Percentiles rank a stretch among this genome's conserved stretches.
These are phyloP conservation scores for Cucurbita moschata DNA, from an alignment of 306 rosid genomes.

Conservation along the genomic window DNA sequence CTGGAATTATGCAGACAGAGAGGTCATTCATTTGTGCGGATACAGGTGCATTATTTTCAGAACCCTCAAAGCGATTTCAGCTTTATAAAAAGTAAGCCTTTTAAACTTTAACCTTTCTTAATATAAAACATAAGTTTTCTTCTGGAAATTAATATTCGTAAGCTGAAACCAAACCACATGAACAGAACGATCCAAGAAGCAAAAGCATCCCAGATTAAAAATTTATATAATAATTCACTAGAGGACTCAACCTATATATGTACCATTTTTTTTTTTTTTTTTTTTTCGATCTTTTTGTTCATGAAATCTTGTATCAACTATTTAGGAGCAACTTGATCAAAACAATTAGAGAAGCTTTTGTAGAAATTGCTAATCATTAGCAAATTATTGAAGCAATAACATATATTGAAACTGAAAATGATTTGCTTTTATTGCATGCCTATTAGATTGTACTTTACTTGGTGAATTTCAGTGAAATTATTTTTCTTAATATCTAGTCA, in stretches of 20 bases:
- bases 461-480: conserved; percentile 7
- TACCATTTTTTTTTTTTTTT: background rate
- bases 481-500: conserved; percentile 33
- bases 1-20: conserved; percentile 53
- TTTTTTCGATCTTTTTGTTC: background rate
- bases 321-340: background rate
- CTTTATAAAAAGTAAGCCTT: conserved; percentile 54
- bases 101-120: background rate
- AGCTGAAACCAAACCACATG: background rate
- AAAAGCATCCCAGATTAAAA: background rate
- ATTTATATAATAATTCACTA: background rate
- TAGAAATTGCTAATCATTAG: background rate
- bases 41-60: conserved; percentile 75
- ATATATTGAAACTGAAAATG: background rate
- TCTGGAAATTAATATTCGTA: background rate
- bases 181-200: background rate
- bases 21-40: conserved; percentile 70
- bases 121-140: background rate
- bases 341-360: background rate
- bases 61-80: conserved; percentile 35
- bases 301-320: background rate
- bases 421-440: background rate
- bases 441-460: conserved; percentile 4
- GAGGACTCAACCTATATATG: background rate
- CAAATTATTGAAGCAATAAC: background rate